Percentiles rank a stretch among this genome's conserved stretches.
Conservation (phyloP, 2,329 filamentous ascomycete species). For the Ophiostoma pallidulum region DNA sequence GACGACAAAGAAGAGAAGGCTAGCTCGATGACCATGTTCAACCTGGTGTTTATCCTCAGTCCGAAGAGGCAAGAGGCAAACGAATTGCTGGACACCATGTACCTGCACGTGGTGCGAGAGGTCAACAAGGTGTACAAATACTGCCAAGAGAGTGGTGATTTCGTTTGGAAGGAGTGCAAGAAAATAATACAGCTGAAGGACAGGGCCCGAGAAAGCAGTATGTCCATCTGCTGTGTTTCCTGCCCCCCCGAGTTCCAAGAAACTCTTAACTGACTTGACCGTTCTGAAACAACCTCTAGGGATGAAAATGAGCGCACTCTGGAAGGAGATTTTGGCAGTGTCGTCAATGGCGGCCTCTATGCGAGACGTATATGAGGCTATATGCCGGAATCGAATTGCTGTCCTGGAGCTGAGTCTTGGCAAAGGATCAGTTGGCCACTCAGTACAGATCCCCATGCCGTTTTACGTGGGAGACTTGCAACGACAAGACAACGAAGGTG, state of each 20-base stretch:
- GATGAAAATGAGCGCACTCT: slow-evolving; percentile 55
- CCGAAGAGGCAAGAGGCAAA: slow-evolving; percentile 70
- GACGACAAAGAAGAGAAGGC: slow-evolving; percentile 50
- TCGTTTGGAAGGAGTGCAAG: slow-evolving; percentile 86
- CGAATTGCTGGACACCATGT: slow-evolving; percentile 64
- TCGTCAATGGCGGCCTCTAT: slow-evolving; percentile 78
- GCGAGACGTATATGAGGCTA: slow-evolving; percentile 69
- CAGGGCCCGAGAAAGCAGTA: slow-evolving; percentile 62
- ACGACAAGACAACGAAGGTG: slow-evolving; percentile 50
- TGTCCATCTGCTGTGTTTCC: slow-evolving; percentile 20
- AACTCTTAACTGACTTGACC: neutral
- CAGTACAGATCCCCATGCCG: slow-evolving; percentile 54
- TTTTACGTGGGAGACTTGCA: slow-evolving; percentile 67
- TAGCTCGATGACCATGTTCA: slow-evolving; percentile 90
- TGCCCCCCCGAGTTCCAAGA: neutral
- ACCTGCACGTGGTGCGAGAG: slow-evolving; percentile 82
- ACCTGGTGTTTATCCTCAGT: slow-evolving; percentile 84
- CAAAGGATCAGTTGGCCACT: slow-evolving; percentile 49
- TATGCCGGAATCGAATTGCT: slow-evolving; percentile 78
- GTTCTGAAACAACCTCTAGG: slow-evolving; percentile 23
- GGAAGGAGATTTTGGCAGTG: slow-evolving; percentile 59
- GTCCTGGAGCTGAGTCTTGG: slow-evolving; percentile 64
- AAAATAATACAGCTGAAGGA: slow-evolving; percentile 73
- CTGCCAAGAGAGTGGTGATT: slow-evolving; percentile 80
- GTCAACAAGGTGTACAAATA: slow-evolving; percentile 88